Percentiles rank a stretch among this genome's conserved stretches.
Evolutionary conservation across 2,329 filamentous ascomycete species (phyloP).

Genomic region (Claviceps arundinis): DNA sequence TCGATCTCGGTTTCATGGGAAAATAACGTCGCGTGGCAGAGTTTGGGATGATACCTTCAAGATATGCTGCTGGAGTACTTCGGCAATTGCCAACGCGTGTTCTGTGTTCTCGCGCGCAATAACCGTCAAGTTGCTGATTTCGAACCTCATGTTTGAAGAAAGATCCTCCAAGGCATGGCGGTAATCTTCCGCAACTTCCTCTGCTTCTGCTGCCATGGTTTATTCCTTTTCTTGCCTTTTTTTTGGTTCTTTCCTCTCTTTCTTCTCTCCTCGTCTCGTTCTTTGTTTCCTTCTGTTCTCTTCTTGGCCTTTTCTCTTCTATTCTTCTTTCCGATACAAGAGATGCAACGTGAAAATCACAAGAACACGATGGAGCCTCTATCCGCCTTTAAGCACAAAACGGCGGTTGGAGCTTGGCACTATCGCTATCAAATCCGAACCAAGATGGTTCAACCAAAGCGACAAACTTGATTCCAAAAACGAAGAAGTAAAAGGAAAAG

Average conservation of each 20-base stretch:
- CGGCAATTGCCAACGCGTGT: constrained; percentile 84
- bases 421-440: constrained; percentile 2
- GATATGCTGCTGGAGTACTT: constrained; percentile 84
- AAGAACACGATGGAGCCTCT: neutral
- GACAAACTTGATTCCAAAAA: neutral
- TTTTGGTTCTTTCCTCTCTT: neutral
- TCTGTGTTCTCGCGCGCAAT: constrained; percentile 97
- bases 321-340: neutral
- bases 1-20: neutral
- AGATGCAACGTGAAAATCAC: constrained; percentile 5
- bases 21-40: neutral
- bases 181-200: constrained; percentile 91
- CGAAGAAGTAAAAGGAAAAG: neutral
- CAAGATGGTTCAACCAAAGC: neutral
- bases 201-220: constrained; percentile 43
- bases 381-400: neutral
- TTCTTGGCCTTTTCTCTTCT: neutral
- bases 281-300: neutral
- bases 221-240: neutral
- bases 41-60: constrained; percentile 57
- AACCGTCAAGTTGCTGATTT: constrained; percentile 93
- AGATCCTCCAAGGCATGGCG: constrained; percentile 85
- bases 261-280: neutral
- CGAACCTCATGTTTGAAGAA: constrained; percentile 78
- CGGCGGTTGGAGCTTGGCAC: constrained; percentile 1